Conservation (phyloP, 2,329 filamentous ascomycete species). For the Neofusicoccum laricinum region DNA sequence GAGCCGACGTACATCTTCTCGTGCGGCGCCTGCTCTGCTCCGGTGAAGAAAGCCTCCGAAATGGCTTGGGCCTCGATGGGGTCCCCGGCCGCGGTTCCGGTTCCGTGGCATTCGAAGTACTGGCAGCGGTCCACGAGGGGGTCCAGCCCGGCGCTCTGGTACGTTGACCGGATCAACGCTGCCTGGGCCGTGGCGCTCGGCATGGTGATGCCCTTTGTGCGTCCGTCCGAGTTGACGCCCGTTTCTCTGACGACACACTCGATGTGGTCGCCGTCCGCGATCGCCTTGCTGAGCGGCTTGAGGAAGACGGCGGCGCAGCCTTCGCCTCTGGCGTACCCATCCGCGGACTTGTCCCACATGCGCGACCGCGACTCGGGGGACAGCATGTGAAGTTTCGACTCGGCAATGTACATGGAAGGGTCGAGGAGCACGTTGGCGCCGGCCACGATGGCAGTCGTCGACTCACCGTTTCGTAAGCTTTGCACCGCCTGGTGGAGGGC, state of each 20-base stretch:
- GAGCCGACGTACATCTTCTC: slow-evolving; percentile 21
- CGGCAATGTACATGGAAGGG: slow-evolving; percentile 18
- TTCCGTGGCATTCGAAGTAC: slow-evolving; percentile 38
- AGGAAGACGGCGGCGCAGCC: slow-evolving; percentile 48
- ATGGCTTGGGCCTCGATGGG: slow-evolving; percentile 22
- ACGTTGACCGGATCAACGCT: slow-evolving; percentile 31
- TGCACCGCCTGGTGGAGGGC: slow-evolving; percentile 22
- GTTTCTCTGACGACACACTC: slow-evolving; percentile 33
- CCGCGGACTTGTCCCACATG: slow-evolving; percentile 23
- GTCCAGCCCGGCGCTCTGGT: slow-evolving; percentile 34
- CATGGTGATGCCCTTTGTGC: slow-evolving; percentile 29
- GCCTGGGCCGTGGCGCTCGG: slow-evolving; percentile 27
- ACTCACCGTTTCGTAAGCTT: neutral
- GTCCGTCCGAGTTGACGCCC: slow-evolving; percentile 33
- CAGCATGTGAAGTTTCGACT: slow-evolving; percentile 22
- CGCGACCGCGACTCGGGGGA: slow-evolving; percentile 30
- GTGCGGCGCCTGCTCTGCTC: neutral
- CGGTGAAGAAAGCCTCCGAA: neutral
- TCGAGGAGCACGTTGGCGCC: slow-evolving; percentile 3
- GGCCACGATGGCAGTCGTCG: neutral
- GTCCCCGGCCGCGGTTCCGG: slow-evolving; percentile 16
- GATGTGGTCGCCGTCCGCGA: slow-evolving; percentile 43
- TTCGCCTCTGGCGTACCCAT: slow-evolving; percentile 31
- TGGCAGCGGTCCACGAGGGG: slow-evolving; percentile 17
- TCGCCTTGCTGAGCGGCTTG: slow-evolving; percentile 46